phyloP scores from a whole-genome alignment of 495 filamentous ascomycete genomes.

The Daldinia grandis region DNA sequence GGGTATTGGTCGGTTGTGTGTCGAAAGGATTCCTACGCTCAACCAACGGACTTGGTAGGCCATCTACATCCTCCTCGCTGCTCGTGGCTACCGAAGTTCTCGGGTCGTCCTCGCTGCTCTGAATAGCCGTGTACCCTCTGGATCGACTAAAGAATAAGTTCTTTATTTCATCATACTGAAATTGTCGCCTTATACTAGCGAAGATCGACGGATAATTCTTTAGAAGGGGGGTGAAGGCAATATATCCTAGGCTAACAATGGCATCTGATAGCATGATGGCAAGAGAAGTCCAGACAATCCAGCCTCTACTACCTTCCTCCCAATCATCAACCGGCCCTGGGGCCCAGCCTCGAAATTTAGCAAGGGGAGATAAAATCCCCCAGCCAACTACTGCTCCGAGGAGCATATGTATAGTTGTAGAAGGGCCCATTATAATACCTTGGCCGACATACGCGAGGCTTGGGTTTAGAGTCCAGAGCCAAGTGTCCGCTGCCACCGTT shows the following conservation, averaged over 20 bases:
- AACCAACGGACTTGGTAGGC: constrained; percentile 35
- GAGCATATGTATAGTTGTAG: constrained; percentile 95
- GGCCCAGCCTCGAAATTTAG: constrained; percentile 87
- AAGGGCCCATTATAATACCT: constrained; percentile 88
- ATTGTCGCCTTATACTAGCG: constrained; percentile 19
- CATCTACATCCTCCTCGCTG: constrained; percentile 22
- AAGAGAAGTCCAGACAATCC: constrained; percentile 96
- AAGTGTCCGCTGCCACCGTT: constrained; percentile 71
- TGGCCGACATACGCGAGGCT: constrained; percentile 93
- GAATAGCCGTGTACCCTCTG: constrained; percentile 30
- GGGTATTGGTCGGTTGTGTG: neutral
- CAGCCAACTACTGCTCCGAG: constrained; percentile 90
- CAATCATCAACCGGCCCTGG: constrained; percentile 86
- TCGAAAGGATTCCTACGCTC: constrained; percentile 38
- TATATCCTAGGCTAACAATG: constrained; percentile 83
- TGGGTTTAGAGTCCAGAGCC: constrained; percentile 97
- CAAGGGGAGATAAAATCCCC: constrained; percentile 89
- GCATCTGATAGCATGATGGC: constrained; percentile 98
- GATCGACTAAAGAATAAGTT: constrained; percentile 30
- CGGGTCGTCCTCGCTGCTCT: constrained; percentile 30
- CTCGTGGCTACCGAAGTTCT: constrained; percentile 22
- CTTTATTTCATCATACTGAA: constrained; percentile 27
- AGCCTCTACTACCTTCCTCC: constrained; percentile 91
- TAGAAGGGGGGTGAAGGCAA: constrained; percentile 69
- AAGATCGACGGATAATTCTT: constrained; percentile 27